Base-by-base conservation (phyloP, 176 grass and related monocot species). In the Secale cereale region DNA sequence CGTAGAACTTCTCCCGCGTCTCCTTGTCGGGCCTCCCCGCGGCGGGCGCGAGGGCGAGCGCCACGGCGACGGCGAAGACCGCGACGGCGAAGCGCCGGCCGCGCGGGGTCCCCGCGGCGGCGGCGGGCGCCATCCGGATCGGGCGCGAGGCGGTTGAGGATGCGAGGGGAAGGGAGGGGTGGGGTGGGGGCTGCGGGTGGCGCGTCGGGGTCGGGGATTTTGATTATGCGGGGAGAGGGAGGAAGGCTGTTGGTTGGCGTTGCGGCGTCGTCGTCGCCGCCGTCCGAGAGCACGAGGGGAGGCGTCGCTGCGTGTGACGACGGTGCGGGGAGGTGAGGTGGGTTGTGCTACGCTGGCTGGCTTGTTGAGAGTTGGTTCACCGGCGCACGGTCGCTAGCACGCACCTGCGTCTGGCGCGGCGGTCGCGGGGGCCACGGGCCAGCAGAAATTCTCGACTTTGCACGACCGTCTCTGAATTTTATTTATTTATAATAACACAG, bases 1-100 rank as follows among this genome's bases (percentile, higher is more conserved):
- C 94, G 82, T 99, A 97, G 79, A 99, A 99, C 84, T 92, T 99
- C 78, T 99, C 94, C 74, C 90, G 89, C 66, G 78, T 99, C 88
- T 94, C 97, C 86, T 97, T 88, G 78, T 99, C 94, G 20, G 91
- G 90, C 83, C 97, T 92, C 10, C 61, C 91, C 25, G 70, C 68
- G 11, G 84, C 89, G 54, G 85, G 41, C 11, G 20, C 12, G 35
- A 87, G 12, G 3, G 22, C 65, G 30, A 88, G 64, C 26, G 48
- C 68, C 43, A 85, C 31, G 29, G 73, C 29, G 59, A 81, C 37
- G 48, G 68, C 29, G 60, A 87, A 0, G 32, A 83, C 7, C 26
- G 60, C 17, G 39, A 81, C 83, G 19, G 85, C 28, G 61, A 60
- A 12, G 78, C 78, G n/a, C 64, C 85, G 36, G 30, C 82, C 62